Evolutionary conservation across 2,329 filamentous ascomycete species (phyloP), one percentile per base, ranked within the genome.

Genomic region (Fusarium torulosum): DNA sequence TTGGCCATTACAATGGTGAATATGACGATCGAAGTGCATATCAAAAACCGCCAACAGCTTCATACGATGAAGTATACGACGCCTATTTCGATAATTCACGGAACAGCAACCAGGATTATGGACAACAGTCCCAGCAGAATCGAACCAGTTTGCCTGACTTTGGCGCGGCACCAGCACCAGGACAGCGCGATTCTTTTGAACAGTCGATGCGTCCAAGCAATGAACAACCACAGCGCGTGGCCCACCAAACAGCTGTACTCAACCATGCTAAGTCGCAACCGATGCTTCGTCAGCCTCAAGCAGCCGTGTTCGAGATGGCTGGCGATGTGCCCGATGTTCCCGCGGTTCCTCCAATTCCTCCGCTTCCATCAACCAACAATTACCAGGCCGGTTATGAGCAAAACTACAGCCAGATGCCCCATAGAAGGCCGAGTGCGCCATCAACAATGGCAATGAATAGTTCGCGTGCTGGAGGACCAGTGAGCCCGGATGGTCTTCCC

Each of bases 291-390:
- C 84, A 88, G 67, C 84, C 86, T 5, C 88, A 91, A 70, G 83
- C 87, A 4, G 91, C 91, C 10, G 84, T 91, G 2, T 93, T 93
- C 69, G 92, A 93, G 72, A 90, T 94, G 85, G 88, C 87, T 3
- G 84, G 81, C 25, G 89, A 92, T 69, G 82, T 83, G 20, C 87
- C 87, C 21, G 80, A 83, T 4, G 78, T 89, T 29, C 88, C 89
- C 13, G 81, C 79, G 40, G 79, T 83, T 73, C 84, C 79, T 54
- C 62, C 70, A n/a, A 79, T 83, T 74, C 84, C 79, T 54, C 61
- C 70, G 17, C 65, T 75, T 29, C 65, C 64, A 17, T 50, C 53
- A 14, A 54, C 61, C 38, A 53, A 74, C 59, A 61, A 74, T 23
- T 77, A 76, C 45, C 75, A 72, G 20, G 69, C 73, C 45, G 68